Conservation (phyloP, 345 rosid species). For the Populus alba region DNA sequence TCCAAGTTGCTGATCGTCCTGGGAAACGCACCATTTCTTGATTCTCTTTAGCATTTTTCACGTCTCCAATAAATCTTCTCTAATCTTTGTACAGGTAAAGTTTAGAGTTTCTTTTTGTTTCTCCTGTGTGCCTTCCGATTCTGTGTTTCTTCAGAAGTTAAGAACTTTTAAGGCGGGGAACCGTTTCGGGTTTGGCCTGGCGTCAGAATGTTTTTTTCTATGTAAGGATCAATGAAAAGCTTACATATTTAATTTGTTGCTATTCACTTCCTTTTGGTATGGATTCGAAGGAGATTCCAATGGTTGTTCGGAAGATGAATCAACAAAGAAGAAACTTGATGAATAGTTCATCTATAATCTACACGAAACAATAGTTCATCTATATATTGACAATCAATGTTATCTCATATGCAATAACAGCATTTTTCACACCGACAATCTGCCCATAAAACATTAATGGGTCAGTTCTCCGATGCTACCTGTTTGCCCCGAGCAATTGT, state of each 20-base stretch:
- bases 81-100: neutral
- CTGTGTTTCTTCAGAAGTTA: neutral
- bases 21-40: conserved; percentile 52
- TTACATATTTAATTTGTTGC: neutral
- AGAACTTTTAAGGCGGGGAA: neutral
- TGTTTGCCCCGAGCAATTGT: neutral
- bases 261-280: neutral
- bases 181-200: conserved; percentile 23
- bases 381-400: no score
- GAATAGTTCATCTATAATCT: neutral
- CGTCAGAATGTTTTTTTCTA: neutral
- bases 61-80: neutral
- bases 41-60: neutral
- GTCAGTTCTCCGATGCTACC: neutral
- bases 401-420: no score
- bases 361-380: neutral
- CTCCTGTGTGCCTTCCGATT: conserved; percentile 5
- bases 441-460: neutral
- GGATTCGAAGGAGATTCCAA: neutral
- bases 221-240: neutral
- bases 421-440: neutral
- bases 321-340: neutral
- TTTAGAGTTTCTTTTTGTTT: neutral
- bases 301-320: no score
- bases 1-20: conserved; percentile 73